Conservation (phyloP, 768 basidiomycete species). For the Tulasnella sp. region DNA sequence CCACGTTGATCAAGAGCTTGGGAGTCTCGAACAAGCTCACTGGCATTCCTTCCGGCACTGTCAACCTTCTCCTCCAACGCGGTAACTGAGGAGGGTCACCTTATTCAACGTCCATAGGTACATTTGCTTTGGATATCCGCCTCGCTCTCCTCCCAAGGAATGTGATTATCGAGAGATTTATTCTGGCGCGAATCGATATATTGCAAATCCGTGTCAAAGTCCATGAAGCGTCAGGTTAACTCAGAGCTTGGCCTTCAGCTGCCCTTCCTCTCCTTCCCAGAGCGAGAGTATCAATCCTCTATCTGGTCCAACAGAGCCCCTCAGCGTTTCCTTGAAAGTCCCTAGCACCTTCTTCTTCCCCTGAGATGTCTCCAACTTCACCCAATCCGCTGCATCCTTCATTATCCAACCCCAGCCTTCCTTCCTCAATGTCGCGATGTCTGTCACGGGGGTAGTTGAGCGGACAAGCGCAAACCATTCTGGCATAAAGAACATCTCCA, state of each 20-base stretch:
- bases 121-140: background rate
- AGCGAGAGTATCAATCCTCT: slow-evolving; percentile 58
- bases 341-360: slow-evolving; percentile 43
- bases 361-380: slow-evolving; percentile 42
- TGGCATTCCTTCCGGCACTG: slow-evolving; percentile 12
- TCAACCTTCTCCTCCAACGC: slow-evolving; percentile 13
- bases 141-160: background rate
- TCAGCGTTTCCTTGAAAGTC: slow-evolving; percentile 43
- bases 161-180: background rate
- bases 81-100: background rate
- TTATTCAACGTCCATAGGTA: background rate
- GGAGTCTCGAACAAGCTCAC: slow-evolving; percentile 10
- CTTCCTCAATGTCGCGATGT: slow-evolving; percentile 46
- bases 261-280: slow-evolving; percentile 38
- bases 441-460: slow-evolving; percentile 38
- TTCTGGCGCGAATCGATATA: background rate
- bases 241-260: background rate
- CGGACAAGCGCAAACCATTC: slow-evolving; percentile 57
- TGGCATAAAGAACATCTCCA: slow-evolving; percentile 59
- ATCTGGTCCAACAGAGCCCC: slow-evolving; percentile 45
- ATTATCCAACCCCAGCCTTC: slow-evolving; percentile 55
- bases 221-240: background rate
- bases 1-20: slow-evolving; percentile 8
- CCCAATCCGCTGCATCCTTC: slow-evolving; percentile 49
- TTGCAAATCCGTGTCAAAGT: background rate